Percentiles rank a stretch among this genome's conserved stretches.
phyloP scores from a whole-genome alignment of 371 early-diverging fungal species.

The Ordospora colligata region DNA sequence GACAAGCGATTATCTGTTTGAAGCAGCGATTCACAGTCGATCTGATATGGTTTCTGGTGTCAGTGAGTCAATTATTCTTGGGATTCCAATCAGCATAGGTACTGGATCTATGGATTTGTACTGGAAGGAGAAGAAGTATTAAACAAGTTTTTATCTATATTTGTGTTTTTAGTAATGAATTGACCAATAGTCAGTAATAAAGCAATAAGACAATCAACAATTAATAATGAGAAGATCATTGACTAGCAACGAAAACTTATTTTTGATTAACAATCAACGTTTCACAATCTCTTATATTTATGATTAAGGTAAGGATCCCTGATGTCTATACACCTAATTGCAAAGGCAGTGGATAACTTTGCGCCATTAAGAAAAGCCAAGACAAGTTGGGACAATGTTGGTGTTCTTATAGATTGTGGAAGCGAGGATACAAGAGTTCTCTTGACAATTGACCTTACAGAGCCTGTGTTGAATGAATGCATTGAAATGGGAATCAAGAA shows the following conservation, averaged over 20 bases:
- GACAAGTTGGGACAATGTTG: slow-evolving; percentile 84
- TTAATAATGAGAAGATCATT: too few relatives aligned
- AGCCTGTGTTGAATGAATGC: slow-evolving; percentile 76
- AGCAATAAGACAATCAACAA: too few relatives aligned
- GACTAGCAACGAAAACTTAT: not conserved
- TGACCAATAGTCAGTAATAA: too few relatives aligned
- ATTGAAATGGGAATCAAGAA: slow-evolving; percentile 63
- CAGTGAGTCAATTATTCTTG: slow-evolving; percentile 95
- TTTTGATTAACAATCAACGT: not conserved
- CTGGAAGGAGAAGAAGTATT: slow-evolving; percentile 10
- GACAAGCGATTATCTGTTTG: slow-evolving; percentile 95
- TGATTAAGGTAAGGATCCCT: not conserved
- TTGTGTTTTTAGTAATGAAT: too few relatives aligned
- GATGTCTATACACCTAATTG: slow-evolving; percentile 37
- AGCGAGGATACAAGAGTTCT: slow-evolving; percentile 72
- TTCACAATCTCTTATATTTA: not conserved
- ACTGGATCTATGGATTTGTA: slow-evolving; percentile 84
- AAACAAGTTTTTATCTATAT: too few relatives aligned
- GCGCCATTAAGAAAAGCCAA: slow-evolving; percentile 79
- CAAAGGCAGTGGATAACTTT: slow-evolving; percentile 67
- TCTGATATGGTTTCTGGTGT: slow-evolving; percentile 85
- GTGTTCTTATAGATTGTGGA: slow-evolving; percentile 58
- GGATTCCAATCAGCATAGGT: slow-evolving; percentile 87
- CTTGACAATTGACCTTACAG: slow-evolving; percentile 82
- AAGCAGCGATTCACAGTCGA: slow-evolving; percentile 82